Percentiles rank a stretch among this genome's conserved stretches.
Conservation (phyloP, 495 filamentous ascomycete species). For the Xylaria bambusicola region DNA sequence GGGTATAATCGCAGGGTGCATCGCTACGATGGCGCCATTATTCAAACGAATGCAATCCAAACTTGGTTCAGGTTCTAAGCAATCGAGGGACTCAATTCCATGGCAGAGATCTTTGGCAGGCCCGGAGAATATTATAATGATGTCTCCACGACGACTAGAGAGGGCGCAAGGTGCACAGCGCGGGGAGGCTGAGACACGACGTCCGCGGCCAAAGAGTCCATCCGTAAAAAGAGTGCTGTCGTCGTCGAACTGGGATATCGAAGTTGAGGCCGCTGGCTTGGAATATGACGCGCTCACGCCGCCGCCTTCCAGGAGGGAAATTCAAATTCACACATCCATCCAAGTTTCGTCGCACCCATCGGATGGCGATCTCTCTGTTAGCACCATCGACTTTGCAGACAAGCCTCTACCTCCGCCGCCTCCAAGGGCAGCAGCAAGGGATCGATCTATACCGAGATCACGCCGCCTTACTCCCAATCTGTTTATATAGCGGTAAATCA, state of each 20-base stretch:
- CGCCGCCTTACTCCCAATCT: slow-evolving; percentile 9
- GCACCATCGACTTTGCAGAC: background rate
- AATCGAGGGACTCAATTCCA: slow-evolving; percentile 3
- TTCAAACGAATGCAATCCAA: slow-evolving; percentile 28
- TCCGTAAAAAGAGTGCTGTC: slow-evolving; percentile 8
- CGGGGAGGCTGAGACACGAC: background rate
- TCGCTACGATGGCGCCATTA: slow-evolving; percentile 45
- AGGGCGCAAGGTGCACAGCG: background rate
- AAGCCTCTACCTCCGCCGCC: slow-evolving; percentile 16
- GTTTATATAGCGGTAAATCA: background rate
- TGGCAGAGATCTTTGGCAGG: slow-evolving; percentile 10
- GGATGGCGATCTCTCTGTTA: background rate
- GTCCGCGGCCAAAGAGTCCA: background rate
- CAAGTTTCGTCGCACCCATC: slow-evolving; percentile 1
- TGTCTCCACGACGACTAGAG: slow-evolving; percentile 10
- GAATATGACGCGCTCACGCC: background rate
- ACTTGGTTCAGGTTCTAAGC: background rate
- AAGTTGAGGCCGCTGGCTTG: background rate
- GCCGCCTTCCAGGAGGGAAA: slow-evolving; percentile 11
- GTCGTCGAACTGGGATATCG: slow-evolving; percentile 9
- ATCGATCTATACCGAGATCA: slow-evolving; percentile 11
- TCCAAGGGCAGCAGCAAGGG: background rate
- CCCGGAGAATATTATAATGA: slow-evolving; percentile 14
- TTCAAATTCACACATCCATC: slow-evolving; percentile 11
- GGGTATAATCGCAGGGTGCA: slow-evolving; percentile 44